phyloP scores from a whole-genome alignment of 495 filamentous ascomycete species.

The Astrothelium macrocarpum region DNA sequence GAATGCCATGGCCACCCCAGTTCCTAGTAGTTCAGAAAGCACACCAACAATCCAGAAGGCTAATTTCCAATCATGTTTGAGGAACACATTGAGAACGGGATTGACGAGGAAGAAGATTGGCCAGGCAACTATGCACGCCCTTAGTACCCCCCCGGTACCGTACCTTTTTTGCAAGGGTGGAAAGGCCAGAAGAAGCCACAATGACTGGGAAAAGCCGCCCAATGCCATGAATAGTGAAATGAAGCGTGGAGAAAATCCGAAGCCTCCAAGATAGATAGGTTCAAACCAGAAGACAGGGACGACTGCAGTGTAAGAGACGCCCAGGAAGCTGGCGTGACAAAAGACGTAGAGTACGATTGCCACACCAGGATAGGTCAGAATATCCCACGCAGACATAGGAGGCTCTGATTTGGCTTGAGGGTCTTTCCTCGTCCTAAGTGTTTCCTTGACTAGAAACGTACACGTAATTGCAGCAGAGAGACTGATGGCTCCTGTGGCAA shows the following conservation, averaged over 20 bases:
- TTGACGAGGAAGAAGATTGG: conserved; percentile 47
- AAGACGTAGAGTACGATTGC: conserved; percentile 51
- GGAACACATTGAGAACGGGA: conserved; percentile 44
- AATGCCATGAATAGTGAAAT: conserved; percentile 52
- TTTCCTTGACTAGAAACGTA: conserved; percentile 47
- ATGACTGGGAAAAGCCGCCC: conserved; percentile 50
- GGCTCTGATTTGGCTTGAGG: conserved; percentile 23
- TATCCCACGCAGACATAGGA: conserved; percentile 41
- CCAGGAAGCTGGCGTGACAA: conserved; percentile 51
- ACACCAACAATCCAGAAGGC: conserved; percentile 49
- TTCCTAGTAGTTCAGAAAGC: conserved; percentile 35
- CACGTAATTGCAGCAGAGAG: conserved; percentile 39
- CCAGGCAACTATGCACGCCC: conserved; percentile 43
- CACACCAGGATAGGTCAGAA: conserved; percentile 54
- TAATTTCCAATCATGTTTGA: conserved; percentile 32
- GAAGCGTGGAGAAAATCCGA: conserved; percentile 46
- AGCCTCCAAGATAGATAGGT: conserved; percentile 44
- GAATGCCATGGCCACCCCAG: conserved; percentile 58
- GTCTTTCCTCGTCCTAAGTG: conserved; percentile 19
- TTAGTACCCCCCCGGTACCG: conserved; percentile 52
- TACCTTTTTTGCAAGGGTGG: conserved; percentile 47
- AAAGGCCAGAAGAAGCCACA: conserved; percentile 57
- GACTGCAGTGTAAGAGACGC: conserved; percentile 55
- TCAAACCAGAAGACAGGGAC: conserved; percentile 56
- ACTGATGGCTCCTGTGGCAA: conserved; percentile 43